Base-by-base conservation (phyloP, 163 green algal species). In the Coccomyxa subellipsoidea region DNA sequence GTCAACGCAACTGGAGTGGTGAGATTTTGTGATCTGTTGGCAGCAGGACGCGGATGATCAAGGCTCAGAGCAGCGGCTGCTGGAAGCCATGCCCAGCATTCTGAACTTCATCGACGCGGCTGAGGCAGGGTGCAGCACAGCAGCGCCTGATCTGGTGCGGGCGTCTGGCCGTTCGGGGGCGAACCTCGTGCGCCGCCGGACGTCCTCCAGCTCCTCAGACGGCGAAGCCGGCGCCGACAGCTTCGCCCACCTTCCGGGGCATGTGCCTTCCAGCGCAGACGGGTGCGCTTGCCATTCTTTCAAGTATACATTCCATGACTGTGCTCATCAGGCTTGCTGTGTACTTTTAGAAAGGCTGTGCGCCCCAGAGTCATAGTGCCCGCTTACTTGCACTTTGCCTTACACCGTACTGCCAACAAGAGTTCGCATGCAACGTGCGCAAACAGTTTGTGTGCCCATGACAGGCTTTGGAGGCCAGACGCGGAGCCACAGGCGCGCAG, bases 61-160 rank as follows among this genome's bases (percentile, higher is more conserved):
- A 7, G 47, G 47, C 5, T 59, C 54, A 79, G 39, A 77, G 38
- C n/a, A 80, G 31, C 10, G 21, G 27, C 47, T 84, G 34, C n/a
- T 80, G 40, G 18, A 36, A 2, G 39, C 70, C 38, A 31, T 84
- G 80, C 80, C 80, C 29, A 31, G 34, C 9, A 35, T 80, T 6
- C 71, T 84, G 72, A 38, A 76, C n/a, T 29, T 79, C 37, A 80
- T 84, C 38, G n/a, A 37, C 54, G 35, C 31, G 2, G 66, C 69
- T 8, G 69, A 15, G 7, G 15, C 34, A n/a, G n/a, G n/a, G n/a
- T n/a, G n/a, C n/a, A n/a, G n/a, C n/a, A n/a, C n/a, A n/a, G n/a
- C n/a, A n/a, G n/a, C n/a, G n/a, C n/a, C n/a, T n/a, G n/a, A n/a
- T n/a, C n/a, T n/a, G n/a, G n/a, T n/a, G n/a, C n/a, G n/a, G n/a